Conservation (phyloP, 805 yeast species). For the Candida coleopterorum region DNA sequence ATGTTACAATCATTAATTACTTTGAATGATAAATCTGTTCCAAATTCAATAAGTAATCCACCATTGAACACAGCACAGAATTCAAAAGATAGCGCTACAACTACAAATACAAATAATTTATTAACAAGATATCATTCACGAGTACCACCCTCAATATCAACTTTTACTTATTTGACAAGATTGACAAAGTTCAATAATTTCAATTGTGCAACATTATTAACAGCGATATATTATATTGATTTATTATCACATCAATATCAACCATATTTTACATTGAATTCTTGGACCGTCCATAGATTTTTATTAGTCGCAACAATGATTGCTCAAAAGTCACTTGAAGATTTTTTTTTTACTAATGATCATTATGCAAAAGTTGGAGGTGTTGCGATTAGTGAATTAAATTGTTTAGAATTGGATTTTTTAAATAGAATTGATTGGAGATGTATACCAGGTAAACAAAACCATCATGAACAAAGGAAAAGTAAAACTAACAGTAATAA, state of each 20-base stretch:
- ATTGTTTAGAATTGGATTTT: constrained; percentile 85
- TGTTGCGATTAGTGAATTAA: constrained; percentile 74
- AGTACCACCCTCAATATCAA: constrained; percentile 84
- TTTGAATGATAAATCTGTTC: constrained; percentile 62
- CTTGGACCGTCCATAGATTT: constrained; percentile 91
- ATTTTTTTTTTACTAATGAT: constrained; percentile 86
- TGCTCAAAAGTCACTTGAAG: constrained; percentile 88
- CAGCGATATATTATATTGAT: constrained; percentile 88
- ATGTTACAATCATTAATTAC: constrained; percentile 74
- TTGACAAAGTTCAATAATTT: constrained; percentile 79
- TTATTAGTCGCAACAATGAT: constrained; percentile 85
- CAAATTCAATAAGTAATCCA: constrained; percentile 27
- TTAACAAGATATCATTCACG: constrained; percentile 92
- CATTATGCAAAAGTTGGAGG: constrained; percentile 98
- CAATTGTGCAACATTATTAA: constrained; percentile 75
- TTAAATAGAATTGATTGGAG: constrained; percentile 71
- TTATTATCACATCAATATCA: constrained; percentile 69
- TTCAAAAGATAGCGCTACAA: neutral
- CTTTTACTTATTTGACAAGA: constrained; percentile 70
- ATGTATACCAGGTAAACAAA: constrained; percentile 36
- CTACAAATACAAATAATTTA: constrained; percentile 13
- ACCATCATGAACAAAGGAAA: too few species aligned
- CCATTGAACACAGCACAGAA: constrained; percentile 15
- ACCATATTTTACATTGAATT: constrained; percentile 76
- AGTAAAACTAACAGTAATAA: too few species aligned